Conservation (phyloP, 441 rosid genomes). For the Populus trichocarpa region DNA sequence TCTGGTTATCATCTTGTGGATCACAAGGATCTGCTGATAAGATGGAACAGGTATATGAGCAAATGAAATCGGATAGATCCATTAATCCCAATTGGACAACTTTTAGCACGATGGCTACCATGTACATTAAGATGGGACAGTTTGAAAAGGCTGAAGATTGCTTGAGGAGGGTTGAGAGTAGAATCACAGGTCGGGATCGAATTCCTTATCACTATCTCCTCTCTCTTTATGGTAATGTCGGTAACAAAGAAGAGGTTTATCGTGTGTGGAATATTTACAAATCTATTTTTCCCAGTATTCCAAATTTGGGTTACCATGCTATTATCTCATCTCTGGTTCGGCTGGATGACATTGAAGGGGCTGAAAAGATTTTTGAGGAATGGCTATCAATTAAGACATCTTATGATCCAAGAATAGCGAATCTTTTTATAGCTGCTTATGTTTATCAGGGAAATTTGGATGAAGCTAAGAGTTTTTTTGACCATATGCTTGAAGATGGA, state of each 20-base stretch:
- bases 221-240: conserved; percentile 72
- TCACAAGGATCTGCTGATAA: conserved; percentile 56
- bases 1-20: conserved; percentile 85
- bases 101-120: conserved; percentile 86
- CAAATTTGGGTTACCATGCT: conserved; percentile 88
- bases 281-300: conserved; percentile 65
- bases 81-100: conserved; percentile 91
- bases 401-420: conserved; percentile 81
- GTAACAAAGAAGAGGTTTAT: conserved; percentile 64
- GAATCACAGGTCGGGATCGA: conserved; percentile 77
- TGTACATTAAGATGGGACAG: conserved; percentile 80
- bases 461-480: conserved; percentile 55
- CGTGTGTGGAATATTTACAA: conserved; percentile 83
- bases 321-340: conserved; percentile 67
- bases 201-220: conserved; percentile 85
- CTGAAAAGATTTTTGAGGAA: conserved; percentile 67
- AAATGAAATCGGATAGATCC: conserved; percentile 58
- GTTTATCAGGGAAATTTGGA: conserved; percentile 58
- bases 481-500: conserved; percentile 62
- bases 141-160: conserved; percentile 70
- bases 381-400: conserved; percentile 69
- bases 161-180: conserved; percentile 69
- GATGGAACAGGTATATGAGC: conserved; percentile 76
- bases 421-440: conserved; percentile 62
- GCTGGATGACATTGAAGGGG: conserved; percentile 66